phyloP scores from a whole-genome alignment of 2,329 filamentous ascomycete species.

The Dothiorella sarmentorum region DNA sequence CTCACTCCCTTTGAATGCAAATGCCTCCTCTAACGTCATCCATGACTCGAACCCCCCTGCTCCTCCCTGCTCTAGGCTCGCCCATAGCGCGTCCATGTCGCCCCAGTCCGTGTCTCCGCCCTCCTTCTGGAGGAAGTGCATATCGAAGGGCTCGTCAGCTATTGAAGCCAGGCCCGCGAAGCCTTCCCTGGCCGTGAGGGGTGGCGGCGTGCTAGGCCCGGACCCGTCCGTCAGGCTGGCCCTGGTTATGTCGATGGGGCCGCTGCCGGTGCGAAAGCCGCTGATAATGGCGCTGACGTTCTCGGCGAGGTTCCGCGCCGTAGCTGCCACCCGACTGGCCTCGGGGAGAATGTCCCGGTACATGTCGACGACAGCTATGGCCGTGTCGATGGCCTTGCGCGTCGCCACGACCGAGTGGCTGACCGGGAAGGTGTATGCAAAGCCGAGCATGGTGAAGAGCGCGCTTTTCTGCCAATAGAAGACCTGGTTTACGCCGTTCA shows the following conservation, averaged over 20 bases:
- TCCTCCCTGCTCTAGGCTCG: background rate
- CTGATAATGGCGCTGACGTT: background rate
- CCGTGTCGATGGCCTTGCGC: conserved; percentile 33
- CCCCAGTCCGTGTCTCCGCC: background rate
- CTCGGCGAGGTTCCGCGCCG: background rate
- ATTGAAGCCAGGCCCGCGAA: no score
- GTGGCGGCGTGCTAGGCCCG: no score
- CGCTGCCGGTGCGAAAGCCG: background rate
- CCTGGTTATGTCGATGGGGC: background rate
- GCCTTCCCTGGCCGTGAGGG: no score
- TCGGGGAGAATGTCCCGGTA: background rate
- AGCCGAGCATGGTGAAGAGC: conserved; percentile 41
- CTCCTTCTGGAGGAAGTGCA: no score
- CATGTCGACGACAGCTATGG: conserved; percentile 37
- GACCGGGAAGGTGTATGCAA: conserved; percentile 38
- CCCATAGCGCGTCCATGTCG: background rate
- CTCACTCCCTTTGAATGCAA: no score
- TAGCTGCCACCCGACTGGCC: background rate
- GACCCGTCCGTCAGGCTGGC: background rate
- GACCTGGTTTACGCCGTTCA: conserved; percentile 37
- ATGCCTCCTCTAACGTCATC: no score
- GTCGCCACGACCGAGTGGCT: conserved; percentile 28
- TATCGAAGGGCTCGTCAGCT: no score
- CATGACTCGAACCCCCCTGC: no score
- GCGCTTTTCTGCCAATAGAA: conserved; percentile 48